phyloP scores from a whole-genome alignment of 345 rosid species.

The Dipteronia sinensis region DNA sequence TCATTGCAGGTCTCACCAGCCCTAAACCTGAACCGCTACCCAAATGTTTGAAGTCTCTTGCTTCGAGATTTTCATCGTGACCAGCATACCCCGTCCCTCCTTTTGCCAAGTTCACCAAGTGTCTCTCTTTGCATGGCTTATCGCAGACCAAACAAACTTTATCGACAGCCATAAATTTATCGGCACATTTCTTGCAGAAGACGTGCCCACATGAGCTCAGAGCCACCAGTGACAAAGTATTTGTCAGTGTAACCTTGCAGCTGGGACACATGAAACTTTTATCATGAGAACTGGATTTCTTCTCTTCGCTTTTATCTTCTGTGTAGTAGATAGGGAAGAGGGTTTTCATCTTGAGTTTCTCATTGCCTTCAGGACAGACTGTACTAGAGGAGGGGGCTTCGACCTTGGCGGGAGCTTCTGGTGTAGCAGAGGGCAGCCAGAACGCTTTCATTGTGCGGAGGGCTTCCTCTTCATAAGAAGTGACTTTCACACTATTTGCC shows the following conservation, averaged over 20 bases:
- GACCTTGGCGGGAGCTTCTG: constrained; percentile 77
- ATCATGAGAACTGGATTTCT: constrained; percentile 56
- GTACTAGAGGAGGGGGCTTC: constrained; percentile 70
- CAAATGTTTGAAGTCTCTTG: constrained; percentile 89
- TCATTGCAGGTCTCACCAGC: constrained; percentile 72
- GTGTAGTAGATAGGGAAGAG: constrained; percentile 74
- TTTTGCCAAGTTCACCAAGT: constrained; percentile 72
- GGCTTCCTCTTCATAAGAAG: constrained; percentile 93
- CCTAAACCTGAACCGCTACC: constrained; percentile 96
- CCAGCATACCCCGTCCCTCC: constrained; percentile 95
- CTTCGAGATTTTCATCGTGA: constrained; percentile 81
- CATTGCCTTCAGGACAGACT: constrained; percentile 87
- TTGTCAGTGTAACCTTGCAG: constrained; percentile 93
- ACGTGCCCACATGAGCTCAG: constrained; percentile 93
- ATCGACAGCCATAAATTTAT: constrained; percentile 66
- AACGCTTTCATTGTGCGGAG: constrained; percentile 97
- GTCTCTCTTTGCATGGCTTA: constrained; percentile 71
- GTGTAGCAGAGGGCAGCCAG: constrained; percentile 99
- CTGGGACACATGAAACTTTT: constrained; percentile 83
- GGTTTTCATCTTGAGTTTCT: constrained; percentile 81
- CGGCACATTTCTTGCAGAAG: constrained; percentile 94
- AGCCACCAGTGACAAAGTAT: constrained; percentile 70
- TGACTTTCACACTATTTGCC: constrained; percentile 90
- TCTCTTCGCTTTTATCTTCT: constrained; percentile 67
- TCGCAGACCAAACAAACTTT: constrained; percentile 85